Percentiles rank a stretch among this genome's conserved stretches.
phyloP scores from a whole-genome alignment of 495 filamentous ascomycete genomes.

The Penicillium samsonianum region DNA sequence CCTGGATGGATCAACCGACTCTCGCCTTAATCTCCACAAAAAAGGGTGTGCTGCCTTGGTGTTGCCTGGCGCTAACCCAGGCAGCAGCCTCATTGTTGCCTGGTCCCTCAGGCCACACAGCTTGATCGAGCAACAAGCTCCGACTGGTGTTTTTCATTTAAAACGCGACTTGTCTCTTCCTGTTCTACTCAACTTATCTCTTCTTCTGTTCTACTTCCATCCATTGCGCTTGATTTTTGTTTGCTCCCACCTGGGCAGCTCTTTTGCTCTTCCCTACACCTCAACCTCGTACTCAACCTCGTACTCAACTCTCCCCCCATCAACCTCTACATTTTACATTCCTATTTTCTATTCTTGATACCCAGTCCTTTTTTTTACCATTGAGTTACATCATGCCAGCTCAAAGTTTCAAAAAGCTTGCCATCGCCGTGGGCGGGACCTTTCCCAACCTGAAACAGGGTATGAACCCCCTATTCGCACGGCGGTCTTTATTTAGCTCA shows the following conservation, averaged over 20 bases:
- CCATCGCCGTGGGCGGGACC: constrained; percentile 61
- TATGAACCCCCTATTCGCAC: constrained; percentile 20
- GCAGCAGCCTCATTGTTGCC: constrained; percentile 11
- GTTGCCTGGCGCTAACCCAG: constrained; percentile 1
- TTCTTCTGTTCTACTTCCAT: background rate
- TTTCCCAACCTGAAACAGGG: constrained; percentile 58
- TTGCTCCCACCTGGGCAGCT: background rate
- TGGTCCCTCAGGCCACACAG: background rate
- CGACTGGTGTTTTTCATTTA: background rate
- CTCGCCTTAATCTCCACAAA: background rate
- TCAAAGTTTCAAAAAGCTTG: constrained; percentile 42
- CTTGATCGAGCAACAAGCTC: background rate
- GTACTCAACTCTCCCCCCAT: background rate
- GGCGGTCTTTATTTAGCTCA: constrained; percentile 1
- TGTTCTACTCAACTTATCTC: background rate
- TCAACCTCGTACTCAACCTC: background rate
- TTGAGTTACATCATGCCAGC: constrained; percentile 26
- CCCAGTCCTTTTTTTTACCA: background rate
- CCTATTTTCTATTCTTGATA: constrained; percentile 1
- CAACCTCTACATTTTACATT: background rate
- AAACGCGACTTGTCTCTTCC: background rate
- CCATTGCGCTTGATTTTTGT: background rate
- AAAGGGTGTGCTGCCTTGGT: constrained; percentile 9
- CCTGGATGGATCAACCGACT: too few relatives aligned
- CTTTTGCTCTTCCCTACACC: background rate